Conservation (phyloP, 2,329 filamentous ascomycete genomes). For the Aphanoascus verrucosus region DNA sequence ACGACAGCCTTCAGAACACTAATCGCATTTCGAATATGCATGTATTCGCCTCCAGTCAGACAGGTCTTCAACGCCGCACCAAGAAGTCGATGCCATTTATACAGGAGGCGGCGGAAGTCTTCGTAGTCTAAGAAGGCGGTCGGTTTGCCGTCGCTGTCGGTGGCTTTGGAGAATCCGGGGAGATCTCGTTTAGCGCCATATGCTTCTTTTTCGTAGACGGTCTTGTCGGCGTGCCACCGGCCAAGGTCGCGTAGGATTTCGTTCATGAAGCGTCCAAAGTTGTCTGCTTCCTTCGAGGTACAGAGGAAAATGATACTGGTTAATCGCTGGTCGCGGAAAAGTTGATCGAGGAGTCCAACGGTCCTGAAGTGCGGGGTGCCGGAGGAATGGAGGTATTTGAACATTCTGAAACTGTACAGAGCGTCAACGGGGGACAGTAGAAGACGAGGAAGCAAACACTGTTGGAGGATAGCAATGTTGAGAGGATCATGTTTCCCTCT, state of each 20-base stretch:
- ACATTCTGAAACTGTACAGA: conserved; percentile 75
- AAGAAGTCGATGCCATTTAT: conserved; percentile 81
- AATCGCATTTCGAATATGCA: conserved; percentile 94
- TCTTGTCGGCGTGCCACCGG: conserved; percentile 70
- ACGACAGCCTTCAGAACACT: conserved; percentile 73
- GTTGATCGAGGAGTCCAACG: conserved; percentile 67
- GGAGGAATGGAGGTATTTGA: conserved; percentile 76
- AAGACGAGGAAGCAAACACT: conserved; percentile 83
- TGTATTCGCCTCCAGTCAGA: conserved; percentile 76
- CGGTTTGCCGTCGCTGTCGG: conserved; percentile 61
- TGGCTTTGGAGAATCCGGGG: conserved; percentile 65
- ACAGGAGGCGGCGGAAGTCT: conserved; percentile 73
- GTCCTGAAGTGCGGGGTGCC: conserved; percentile 80
- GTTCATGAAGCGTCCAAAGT: conserved; percentile 82
- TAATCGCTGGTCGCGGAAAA: conserved; percentile 75
- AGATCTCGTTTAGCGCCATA: conserved; percentile 55
- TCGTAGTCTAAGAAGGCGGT: conserved; percentile 68
- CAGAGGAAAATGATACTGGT: conserved; percentile 77
- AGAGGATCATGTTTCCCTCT: conserved; percentile 54
- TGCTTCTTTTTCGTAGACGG: conserved; percentile 71
- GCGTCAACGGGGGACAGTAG: conserved; percentile 77
- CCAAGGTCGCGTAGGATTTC: conserved; percentile 69
- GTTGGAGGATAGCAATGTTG: conserved; percentile 69
- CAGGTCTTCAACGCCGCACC: conserved; percentile 71
- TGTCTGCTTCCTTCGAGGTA: conserved; percentile 81